Base-by-base conservation (phyloP, 176 grass and related monocot species). In the Oryza longistaminata region DNA sequence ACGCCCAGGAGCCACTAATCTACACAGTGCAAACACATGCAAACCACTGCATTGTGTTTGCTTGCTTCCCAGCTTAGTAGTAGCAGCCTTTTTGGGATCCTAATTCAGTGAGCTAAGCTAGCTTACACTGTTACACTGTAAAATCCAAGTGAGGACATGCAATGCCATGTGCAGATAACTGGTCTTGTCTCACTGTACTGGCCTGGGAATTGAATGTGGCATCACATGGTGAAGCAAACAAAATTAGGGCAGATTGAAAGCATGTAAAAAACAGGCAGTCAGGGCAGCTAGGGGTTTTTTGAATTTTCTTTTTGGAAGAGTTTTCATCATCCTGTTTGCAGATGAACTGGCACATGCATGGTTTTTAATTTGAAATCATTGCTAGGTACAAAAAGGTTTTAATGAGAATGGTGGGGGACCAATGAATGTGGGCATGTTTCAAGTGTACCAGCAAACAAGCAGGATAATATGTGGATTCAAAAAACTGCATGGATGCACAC, bases 161-260 rank as follows among this genome's bases (percentile, higher is more conserved):
- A n/a, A 12, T 21, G 40, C 70, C 81, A 83, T 66, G 81, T 83
- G 81, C 81, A 48, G 70, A 12, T 62, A 64, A 15, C 70, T 49
- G 40, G 25, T 53, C 58, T 49, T 74, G 81, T 66, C 81, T 27
- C 73, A 67, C 77, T 83, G 81, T 48, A 83, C 40, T 65, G 70
- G 19, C 70, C 55, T 83, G 25, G 70, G 46, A 66, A 48, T 83
- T 83, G 55, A 83, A 74, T 83, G 81, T 83, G 71, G 81, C 81
- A 83, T 75, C 71, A 83, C 71, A 73, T 83, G 71, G 60, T 7
- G 19, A 83, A 83, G 42, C 42, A 74, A 83, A 75, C 42, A 64
- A 83, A 75, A 75, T 35, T 66, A 74, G 81, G 27, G 58, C 42
- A 83, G 27, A 43, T 43, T 43, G 10, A 43, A 65, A 37, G 17